Base-by-base conservation (phyloP, 2,329 filamentous ascomycete genomes). In the Monosporascus sp. region DNA sequence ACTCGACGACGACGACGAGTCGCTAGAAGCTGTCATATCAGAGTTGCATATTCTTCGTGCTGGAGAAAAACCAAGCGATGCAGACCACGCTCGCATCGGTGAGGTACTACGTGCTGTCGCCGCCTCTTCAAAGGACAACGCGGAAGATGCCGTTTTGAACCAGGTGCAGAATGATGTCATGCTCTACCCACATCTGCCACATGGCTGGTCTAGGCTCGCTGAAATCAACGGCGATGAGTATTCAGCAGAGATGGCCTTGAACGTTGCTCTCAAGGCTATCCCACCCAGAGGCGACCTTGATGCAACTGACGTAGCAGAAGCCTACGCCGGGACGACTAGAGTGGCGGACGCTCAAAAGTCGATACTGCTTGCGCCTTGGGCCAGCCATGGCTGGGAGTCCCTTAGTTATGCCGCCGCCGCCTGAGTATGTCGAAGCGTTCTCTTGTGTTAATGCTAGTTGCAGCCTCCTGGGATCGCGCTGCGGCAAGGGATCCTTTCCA, bases 351-450 rank as follows among this genome's bases (percentile, higher is more conserved):
- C 89, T 22, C 88, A 96, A 70, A 82, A 81, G 58, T 87, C 88
- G 7, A 80, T 91, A 46, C 80, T 94, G 70, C 70, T 95, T 60
- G 89, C 92, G 38, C 94, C 94, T 6, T 97, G 93, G 92, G 76
- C 74, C 53, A 69, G 60, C 44, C 73, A 73, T 22, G 86, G 85
- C 0, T 94, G 90, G 90, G 73, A 75, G 53, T 78, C 77, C 2
- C 65, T 89, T 61, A 71, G 63, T 1, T 67, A 70, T 45, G 72
- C 65, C 22, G 60, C 76, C n/a, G 62, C 61, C 27, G 62, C 57
- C 22, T 66, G 54, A 63, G 48, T 17, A 47, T 47, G 49, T 57
- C 52, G 17, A 43, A 7, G 7, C 41, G 3, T 49, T 41, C 7
- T n/a, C 8, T n/a, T 17, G 24, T 18, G 7, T 46, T 43, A 3